These are phyloP conservation scores for Ophiocordyceps robertsii DNA, from an alignment of 2,329 filamentous ascomycete genomes.

Conservation along the genomic window DNA sequence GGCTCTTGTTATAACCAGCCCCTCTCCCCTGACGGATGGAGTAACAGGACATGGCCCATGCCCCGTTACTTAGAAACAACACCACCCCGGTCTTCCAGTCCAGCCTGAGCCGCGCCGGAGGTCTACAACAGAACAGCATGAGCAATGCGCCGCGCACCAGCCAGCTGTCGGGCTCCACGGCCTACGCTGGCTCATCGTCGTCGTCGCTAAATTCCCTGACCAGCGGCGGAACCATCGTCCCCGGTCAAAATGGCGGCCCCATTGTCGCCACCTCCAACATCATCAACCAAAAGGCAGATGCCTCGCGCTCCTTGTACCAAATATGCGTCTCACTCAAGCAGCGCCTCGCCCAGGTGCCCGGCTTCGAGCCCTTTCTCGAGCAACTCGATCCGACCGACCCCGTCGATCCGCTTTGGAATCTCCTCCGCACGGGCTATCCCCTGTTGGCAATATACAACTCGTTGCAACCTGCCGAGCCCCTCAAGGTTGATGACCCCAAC, in stretches of 20 bases:
- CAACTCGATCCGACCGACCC: constrained; percentile 62
- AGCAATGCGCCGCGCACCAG: constrained; percentile 41
- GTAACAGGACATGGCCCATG: constrained; percentile 42
- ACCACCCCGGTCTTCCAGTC: constrained; percentile 41
- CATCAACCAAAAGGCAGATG: constrained; percentile 93
- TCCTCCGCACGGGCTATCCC: constrained; percentile 71
- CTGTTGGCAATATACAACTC: constrained; percentile 83
- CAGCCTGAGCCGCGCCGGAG: constrained; percentile 31
- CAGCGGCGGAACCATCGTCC: constrained; percentile 27
- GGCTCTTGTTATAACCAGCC: not conserved
- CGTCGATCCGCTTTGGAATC: constrained; percentile 82
- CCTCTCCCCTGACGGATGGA: constrained; percentile 23
- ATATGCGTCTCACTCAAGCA: constrained; percentile 80
- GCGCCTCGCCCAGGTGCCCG: constrained; percentile 70
- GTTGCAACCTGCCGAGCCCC: constrained; percentile 53
- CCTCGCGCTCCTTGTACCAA: constrained; percentile 83
- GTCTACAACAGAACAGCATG: constrained; percentile 32
- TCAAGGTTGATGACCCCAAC: constrained; percentile 52
- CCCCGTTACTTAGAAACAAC: constrained; percentile 44
- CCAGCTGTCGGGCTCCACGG: constrained; percentile 49
- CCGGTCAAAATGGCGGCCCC: constrained; percentile 37
- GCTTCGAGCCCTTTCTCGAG: constrained; percentile 61
- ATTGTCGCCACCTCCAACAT: constrained; percentile 79
- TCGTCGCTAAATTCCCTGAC: constrained; percentile 37
- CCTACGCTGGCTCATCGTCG: constrained; percentile 36